phyloP scores from a whole-genome alignment of 192 early-diverging fungal species.

The Coemansia erecta region DNA sequence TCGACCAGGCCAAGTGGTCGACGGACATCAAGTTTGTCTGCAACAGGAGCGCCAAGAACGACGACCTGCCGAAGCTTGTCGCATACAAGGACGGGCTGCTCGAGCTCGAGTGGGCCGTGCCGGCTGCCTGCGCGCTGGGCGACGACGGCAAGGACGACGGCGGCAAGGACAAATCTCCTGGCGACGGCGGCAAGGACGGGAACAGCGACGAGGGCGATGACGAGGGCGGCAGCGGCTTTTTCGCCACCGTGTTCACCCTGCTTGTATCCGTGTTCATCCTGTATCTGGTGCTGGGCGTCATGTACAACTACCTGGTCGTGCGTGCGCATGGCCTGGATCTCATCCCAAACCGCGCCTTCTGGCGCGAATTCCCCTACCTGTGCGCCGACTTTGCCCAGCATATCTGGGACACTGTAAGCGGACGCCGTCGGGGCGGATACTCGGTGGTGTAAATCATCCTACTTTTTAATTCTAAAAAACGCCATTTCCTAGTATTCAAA shows the following conservation, averaged over 20 bases:
- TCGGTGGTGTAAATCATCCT: constrained; percentile 49
- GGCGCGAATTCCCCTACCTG: constrained; percentile 52
- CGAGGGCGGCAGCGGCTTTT: constrained; percentile 35
- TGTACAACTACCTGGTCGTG: constrained; percentile 47
- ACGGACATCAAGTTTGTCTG: constrained; percentile 49
- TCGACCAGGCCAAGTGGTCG: constrained; percentile 29
- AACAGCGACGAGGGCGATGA: neutral
- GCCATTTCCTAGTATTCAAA: no score
- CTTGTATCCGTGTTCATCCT: constrained; percentile 20
- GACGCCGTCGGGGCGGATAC: constrained; percentile 49
- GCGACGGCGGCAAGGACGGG: constrained; percentile 11
- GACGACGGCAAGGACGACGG: constrained; percentile 12
- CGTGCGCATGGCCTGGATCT: constrained; percentile 46
- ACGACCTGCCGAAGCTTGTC: constrained; percentile 25
- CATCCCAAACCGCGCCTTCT: constrained; percentile 46
- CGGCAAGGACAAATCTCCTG: constrained; percentile 15
- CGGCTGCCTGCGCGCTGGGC: constrained; percentile 43
- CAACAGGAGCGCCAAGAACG: constrained; percentile 30
- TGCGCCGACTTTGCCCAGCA: constrained; percentile 50
- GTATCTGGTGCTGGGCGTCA: constrained; percentile 48
- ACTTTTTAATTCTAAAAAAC: no score
- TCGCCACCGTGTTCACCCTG: constrained; percentile 37
- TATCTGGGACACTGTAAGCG: constrained; percentile 38
- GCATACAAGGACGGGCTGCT: constrained; percentile 30
- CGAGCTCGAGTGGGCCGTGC: constrained; percentile 48